Conservation (phyloP, 2,329 filamentous ascomycete genomes). For the Aspergillus sp. region DNA sequence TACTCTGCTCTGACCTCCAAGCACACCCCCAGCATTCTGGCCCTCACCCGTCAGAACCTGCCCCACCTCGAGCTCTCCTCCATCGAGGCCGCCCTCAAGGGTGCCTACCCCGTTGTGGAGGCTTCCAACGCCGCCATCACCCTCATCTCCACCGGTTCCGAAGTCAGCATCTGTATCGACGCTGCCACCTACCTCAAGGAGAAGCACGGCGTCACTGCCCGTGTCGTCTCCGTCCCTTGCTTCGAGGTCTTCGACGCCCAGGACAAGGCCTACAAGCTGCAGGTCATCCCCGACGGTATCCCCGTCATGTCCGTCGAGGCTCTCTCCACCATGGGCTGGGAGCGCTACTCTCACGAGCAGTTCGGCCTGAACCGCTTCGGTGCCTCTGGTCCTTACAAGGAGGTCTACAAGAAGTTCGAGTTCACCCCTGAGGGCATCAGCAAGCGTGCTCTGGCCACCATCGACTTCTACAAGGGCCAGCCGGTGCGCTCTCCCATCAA, state of each 20-base stretch:
- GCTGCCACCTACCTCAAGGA: constrained; percentile 88
- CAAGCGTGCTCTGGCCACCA: constrained; percentile 88
- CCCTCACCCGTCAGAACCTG: constrained; percentile 95
- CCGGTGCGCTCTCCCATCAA: constrained; percentile 94
- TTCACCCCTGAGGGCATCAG: constrained; percentile 96
- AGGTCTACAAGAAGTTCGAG: constrained; percentile 99
- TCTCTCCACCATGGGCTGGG: constrained; percentile 97
- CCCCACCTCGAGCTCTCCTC: constrained; percentile 94
- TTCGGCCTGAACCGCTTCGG: constrained; percentile 99
- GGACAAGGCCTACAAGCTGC: constrained; percentile 90
- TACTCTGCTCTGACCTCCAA: constrained; percentile 90
- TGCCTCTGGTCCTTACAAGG: constrained; percentile 94
- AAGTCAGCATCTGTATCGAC: constrained; percentile 91
- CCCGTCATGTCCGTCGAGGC: constrained; percentile 92
- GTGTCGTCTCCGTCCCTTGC: constrained; percentile 94
- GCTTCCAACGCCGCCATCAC: constrained; percentile 81
- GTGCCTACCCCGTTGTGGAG: constrained; percentile 89
- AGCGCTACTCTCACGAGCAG: constrained; percentile 98
- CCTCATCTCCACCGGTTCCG: constrained; percentile 91
- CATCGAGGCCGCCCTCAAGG: constrained; percentile 86
- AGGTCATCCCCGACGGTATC: constrained; percentile 89
- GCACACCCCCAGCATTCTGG: constrained; percentile 87
- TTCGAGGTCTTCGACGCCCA: constrained; percentile 96
- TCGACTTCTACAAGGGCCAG: constrained; percentile 97
- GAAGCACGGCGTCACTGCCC: constrained; percentile 81